phyloP scores from a whole-genome alignment of 208 protist genomes.

The Crithidia sp. region DNA sequence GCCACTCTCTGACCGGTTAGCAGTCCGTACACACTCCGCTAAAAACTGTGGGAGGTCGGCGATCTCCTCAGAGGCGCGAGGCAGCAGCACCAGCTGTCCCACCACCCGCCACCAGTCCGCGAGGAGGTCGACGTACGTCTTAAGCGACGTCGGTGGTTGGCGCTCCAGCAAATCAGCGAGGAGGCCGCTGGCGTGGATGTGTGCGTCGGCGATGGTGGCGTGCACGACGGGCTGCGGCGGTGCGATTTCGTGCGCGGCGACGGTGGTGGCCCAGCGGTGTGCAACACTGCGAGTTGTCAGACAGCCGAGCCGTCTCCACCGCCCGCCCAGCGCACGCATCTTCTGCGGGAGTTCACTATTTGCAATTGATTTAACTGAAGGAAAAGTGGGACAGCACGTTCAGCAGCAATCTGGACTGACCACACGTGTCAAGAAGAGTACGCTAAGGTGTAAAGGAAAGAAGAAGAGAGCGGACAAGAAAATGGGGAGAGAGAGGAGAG shows the following conservation, averaged over 20 bases:
- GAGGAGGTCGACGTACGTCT: constrained; percentile 4
- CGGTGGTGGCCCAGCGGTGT: neutral
- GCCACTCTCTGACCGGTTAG: too few species aligned
- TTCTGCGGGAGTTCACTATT: too few species aligned
- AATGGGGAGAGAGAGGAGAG: neutral
- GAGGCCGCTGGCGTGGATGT: constrained; percentile 25
- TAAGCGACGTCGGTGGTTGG: constrained; percentile 8
- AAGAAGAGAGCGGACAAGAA: too few species aligned
- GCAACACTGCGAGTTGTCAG: neutral
- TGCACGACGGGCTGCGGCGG: constrained; percentile 13
- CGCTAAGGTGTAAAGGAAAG: neutral
- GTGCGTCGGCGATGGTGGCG: constrained; percentile 22
- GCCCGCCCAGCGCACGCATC: too few species aligned
- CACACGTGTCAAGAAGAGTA: too few species aligned
- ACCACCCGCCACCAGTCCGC: constrained; percentile 24
- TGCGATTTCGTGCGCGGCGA: neutral
- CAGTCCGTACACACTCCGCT: constrained; percentile 5
- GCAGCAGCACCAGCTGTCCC: constrained; percentile 22
- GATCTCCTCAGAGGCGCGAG: constrained; percentile 12
- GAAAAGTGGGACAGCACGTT: too few species aligned
- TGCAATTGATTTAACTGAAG: too few species aligned
- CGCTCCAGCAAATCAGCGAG: constrained; percentile 5
- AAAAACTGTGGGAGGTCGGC: constrained; percentile 24
- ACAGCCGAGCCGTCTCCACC: too few species aligned
- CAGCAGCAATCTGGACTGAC: too few species aligned